Conservation (phyloP, 176 grass and related monocot species). For the Poa pratensis region DNA sequence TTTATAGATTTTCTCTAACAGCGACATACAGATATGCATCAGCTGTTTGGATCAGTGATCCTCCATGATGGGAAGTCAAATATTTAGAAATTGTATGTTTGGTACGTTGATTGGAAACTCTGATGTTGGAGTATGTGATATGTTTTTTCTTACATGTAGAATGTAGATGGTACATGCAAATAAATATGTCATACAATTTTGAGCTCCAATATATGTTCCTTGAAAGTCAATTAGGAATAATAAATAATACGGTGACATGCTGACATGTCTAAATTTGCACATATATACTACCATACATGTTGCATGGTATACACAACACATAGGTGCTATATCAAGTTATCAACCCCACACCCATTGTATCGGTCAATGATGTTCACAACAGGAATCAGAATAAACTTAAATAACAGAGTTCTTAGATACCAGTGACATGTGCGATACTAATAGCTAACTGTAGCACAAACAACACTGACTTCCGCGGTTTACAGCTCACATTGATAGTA, state of each 20-base stretch:
- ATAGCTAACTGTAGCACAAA: constrained; percentile 6
- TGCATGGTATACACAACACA: neutral
- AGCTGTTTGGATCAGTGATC: constrained; percentile 16
- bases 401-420: neutral
- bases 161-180: neutral
- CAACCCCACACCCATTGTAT: neutral
- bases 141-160: constrained; percentile 22
- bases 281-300: neutral
- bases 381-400: constrained; percentile 15
- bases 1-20: neutral
- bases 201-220: neutral
- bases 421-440: neutral
- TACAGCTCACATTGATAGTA: neutral
- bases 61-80: neutral
- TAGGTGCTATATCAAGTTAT: constrained; percentile 23
- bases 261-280: neutral
- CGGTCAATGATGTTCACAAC: neutral
- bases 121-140: neutral
- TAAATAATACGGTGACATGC: neutral
- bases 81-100: constrained; percentile 18
- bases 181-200: constrained; percentile 19
- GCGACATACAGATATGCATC: constrained; percentile 12
- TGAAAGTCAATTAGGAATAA: neutral
- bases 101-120: neutral
- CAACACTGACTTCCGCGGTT: neutral